These are phyloP conservation scores for Penicillium parvum DNA, from an alignment of 495 filamentous ascomycete species.

Conservation along the genomic window DNA sequence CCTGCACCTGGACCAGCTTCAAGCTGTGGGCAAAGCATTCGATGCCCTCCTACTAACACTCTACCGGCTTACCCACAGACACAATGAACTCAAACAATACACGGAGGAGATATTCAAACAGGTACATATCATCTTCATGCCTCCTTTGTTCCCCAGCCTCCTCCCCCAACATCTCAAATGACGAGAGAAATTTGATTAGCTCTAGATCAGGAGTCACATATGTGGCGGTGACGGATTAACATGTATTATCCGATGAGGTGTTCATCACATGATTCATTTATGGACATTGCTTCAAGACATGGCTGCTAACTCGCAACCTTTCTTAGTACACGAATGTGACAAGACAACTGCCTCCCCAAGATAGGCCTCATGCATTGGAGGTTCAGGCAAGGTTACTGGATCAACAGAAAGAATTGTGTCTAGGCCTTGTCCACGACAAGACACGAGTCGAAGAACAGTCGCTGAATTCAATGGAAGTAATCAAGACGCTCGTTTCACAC, in stretches of 20 bases:
- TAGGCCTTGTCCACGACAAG: constrained; percentile 28
- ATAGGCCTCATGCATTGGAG: constrained; percentile 31
- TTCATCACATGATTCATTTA: constrained; percentile 7
- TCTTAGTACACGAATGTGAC: constrained; percentile 21
- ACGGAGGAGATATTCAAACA: constrained; percentile 42
- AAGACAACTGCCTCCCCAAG: constrained; percentile 20
- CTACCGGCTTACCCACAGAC: constrained; percentile 40
- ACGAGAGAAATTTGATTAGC: constrained; percentile 52
- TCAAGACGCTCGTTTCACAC: constrained; percentile 40
- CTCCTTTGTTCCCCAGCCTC: constrained; percentile 5
- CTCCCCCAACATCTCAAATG: constrained; percentile 36
- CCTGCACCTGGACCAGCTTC: constrained; percentile 32
- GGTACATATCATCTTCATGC: constrained; percentile 35
- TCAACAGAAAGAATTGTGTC: constrained; percentile 29
- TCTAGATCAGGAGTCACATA: constrained; percentile 55
- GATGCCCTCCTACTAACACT: constrained; percentile 49
- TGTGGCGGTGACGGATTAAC: constrained; percentile 48
- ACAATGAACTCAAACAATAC: constrained; percentile 40
- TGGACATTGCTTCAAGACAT: constrained; percentile 3
- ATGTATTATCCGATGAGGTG: constrained; percentile 52
- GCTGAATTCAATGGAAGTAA: constrained; percentile 41
- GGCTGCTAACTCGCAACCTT: constrained; percentile 18
- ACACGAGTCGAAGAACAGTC: constrained; percentile 25
- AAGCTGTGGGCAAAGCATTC: constrained; percentile 42
- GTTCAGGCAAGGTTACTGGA: constrained; percentile 30